These are phyloP conservation scores for Rosellinia necatrix DNA, from an alignment of 2,329 filamentous ascomycete species.

Conservation along the genomic window DNA sequence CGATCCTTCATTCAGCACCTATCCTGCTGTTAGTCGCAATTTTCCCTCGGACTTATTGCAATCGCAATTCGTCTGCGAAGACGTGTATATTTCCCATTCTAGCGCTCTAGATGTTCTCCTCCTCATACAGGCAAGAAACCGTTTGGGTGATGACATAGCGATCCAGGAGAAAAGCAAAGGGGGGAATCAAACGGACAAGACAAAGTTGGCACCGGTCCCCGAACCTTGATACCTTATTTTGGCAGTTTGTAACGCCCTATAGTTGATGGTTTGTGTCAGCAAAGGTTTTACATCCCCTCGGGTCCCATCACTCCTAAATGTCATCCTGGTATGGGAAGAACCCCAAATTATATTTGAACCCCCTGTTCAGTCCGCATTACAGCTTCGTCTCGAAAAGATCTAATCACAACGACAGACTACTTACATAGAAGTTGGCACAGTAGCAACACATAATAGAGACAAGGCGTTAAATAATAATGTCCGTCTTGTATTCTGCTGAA, in stretches of 20 bases:
- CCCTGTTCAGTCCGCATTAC: too few species aligned
- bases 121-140: too few species aligned
- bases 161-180: not conserved
- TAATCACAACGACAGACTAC: constrained; percentile 13
- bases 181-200: constrained; percentile 27
- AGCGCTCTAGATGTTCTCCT: too few species aligned
- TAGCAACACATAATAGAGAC: constrained; percentile 35
- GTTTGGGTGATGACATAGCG: too few species aligned
- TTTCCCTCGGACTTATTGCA: too few species aligned
- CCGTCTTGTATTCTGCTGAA: not conserved
- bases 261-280: not conserved
- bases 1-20: not conserved
- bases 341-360: too few species aligned
- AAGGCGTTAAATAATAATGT: not conserved
- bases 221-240: constrained; percentile 38
- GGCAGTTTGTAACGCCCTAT: constrained; percentile 37
- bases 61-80: too few species aligned
- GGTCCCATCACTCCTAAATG: too few species aligned
- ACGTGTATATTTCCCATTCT: too few species aligned
- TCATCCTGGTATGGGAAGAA: too few species aligned
- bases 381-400: not conserved
- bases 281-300: too few species aligned
- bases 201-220: constrained; percentile 38
- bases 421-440: constrained; percentile 40
- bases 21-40: not conserved